These are phyloP conservation scores for Phytophthora cryptogea DNA, from an alignment of 352 stramenopile species.

Conservation along the genomic window DNA sequence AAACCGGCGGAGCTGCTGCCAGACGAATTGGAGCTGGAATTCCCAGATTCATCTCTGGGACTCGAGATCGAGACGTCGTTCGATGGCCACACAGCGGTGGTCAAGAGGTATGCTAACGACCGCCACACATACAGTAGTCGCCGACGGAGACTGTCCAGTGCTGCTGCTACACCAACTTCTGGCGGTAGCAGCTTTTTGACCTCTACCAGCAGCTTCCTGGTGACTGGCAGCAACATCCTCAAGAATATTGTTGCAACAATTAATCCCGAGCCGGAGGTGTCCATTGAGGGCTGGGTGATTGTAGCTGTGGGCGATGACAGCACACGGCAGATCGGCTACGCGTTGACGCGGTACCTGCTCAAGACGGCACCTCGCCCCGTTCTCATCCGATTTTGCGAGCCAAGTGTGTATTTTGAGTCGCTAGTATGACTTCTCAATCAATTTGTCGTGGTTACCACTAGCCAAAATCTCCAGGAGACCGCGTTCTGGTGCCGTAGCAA, in stretches of 20 bases:
- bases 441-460: slow-evolving; percentile 5
- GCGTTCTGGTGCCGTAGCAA: slow-evolving; percentile 5
- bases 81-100: slow-evolving; percentile 65
- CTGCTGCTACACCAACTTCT: not conserved
- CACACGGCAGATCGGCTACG: slow-evolving; percentile 71
- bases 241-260: slow-evolving; percentile 26
- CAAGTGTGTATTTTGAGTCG: slow-evolving; percentile 78
- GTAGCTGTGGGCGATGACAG: slow-evolving; percentile 73
- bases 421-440: slow-evolving; percentile 36
- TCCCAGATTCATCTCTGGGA: slow-evolving; percentile 53
- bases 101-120: slow-evolving; percentile 56
- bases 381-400: slow-evolving; percentile 75
- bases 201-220: slow-evolving; percentile 22
- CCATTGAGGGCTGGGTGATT: slow-evolving; percentile 61
- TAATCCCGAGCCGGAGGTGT: slow-evolving; percentile 31
- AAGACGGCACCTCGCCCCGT: slow-evolving; percentile 68
- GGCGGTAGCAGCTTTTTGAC: not conserved
- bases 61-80: slow-evolving; percentile 83
- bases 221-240: slow-evolving; percentile 26
- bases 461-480: not conserved
- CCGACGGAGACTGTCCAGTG: slow-evolving; percentile 26
- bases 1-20: slow-evolving; percentile 47
- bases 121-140: slow-evolving; percentile 55
- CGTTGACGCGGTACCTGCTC: slow-evolving; percentile 68
- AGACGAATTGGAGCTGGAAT: slow-evolving; percentile 74